Base-by-base conservation (phyloP, 805 yeast species). In the Kazachstania viticola region DNA sequence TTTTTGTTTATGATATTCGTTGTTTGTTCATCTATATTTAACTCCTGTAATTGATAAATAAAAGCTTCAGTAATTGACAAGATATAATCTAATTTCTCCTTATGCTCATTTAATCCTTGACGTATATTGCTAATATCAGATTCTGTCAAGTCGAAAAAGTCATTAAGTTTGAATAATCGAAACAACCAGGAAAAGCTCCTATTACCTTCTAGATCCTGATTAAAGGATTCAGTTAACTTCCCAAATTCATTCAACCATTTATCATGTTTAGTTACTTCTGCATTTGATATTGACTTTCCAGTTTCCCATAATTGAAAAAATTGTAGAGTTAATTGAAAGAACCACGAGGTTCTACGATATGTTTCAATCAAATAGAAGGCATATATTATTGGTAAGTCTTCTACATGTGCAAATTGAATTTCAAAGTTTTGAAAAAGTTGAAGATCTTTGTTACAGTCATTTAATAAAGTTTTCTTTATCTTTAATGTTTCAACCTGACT, bases 361-460 rank as follows among this genome's bases (percentile, higher is more conserved):
- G 60, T 63, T 40, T 80, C 87, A 29, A 79, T 64, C 3, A 78
- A 39, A 51, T 73, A 67, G n/a, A 78, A 59, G 1, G 91, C 91
- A 49, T 79, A 78, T 1, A 79, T 54, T 9, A 79, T 48, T 0
- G 94, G 94, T 17, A 81, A 48, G 48, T 81, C 91, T 11, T 71
- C 62, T 1, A 78, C 71, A 21, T 52, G 52, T 3, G 67, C 54
- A 17, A 49, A 44, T 13, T 40, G 35, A 9, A 46, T 29, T 33
- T 50, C 50, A 9, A 32, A 36, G 8, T 37, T 33, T 34, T 54
- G 54, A 19, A 48, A 46, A 7, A 21, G 21, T 11, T 49, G 41
- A 14, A 65, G 38, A 27, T 49, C 49, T 12, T 42, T 47, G 8
- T 54, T 42, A 25, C 63, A 45, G 5, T 60, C 62, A 15, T 44